Conservation (phyloP, 2,329 filamentous ascomycete genomes). For the Parafenestella ontariensis region DNA sequence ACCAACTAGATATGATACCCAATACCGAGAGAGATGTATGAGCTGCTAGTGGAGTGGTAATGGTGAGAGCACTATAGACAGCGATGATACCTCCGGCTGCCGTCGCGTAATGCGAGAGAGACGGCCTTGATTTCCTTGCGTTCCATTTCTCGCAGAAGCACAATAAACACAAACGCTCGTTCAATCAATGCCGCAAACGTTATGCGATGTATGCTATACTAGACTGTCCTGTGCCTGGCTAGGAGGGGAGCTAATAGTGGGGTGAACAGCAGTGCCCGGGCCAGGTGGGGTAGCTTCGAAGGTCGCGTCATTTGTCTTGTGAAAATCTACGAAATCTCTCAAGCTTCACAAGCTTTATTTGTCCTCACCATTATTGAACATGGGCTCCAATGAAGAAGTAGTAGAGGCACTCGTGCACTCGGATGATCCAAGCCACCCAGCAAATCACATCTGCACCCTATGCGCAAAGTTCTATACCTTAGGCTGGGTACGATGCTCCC, state of each 20-base stretch:
- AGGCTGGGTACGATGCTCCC: constrained; percentile 72
- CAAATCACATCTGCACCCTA: constrained; percentile 91
- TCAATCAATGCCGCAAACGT: not conserved
- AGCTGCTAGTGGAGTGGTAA: constrained; percentile 12
- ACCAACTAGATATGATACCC: constrained; percentile 33
- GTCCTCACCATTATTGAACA: constrained; percentile 14
- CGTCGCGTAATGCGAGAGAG: constrained; percentile 9
- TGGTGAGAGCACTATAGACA: constrained; percentile 12
- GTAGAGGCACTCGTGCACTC: constrained; percentile 65
- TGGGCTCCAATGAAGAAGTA: constrained; percentile 26
- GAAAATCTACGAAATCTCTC: constrained; percentile 11
- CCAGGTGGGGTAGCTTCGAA: constrained; percentile 17
- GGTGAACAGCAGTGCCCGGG: constrained; percentile 14
- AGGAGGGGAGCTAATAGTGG: constrained; percentile 11
- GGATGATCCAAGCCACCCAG: constrained; percentile 80
- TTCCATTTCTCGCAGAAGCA: not conserved
- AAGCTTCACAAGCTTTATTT: not conserved
- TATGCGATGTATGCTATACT: not conserved
- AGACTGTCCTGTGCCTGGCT: constrained; percentile 13
- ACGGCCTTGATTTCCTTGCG: constrained; percentile 7
- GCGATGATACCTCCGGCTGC: constrained; percentile 19
- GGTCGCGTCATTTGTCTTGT: constrained; percentile 28
- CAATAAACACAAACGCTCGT: constrained; percentile 11
- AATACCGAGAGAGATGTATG: constrained; percentile 1
- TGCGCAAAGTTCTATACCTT: constrained; percentile 95